A percentile compares a stretch with the other conserved stretches of the same genome.
These are phyloP conservation scores for Picocystis sp. DNA, from an alignment of 163 green algal species.

Conservation along the genomic window DNA sequence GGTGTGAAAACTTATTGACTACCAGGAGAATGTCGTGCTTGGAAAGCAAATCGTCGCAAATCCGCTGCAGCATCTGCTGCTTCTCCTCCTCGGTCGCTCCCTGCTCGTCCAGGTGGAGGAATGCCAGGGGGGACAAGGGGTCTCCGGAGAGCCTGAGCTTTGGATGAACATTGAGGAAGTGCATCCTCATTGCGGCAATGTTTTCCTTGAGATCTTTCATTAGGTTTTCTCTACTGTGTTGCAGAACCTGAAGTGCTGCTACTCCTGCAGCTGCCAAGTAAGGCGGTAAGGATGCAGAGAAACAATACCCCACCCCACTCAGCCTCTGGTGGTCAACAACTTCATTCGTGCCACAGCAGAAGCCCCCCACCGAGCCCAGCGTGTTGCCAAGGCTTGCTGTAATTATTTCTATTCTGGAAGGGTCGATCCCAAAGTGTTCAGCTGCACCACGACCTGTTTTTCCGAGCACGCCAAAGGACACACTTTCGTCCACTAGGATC, in stretches of 20 bases:
- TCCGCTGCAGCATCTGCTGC: background rate
- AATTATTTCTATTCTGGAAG: constrained; percentile 28
- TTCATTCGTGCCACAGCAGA: constrained; percentile 66
- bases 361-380: constrained; percentile 72
- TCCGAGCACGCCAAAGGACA: constrained; percentile 79
- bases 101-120: constrained; percentile 4
- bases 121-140: background rate
- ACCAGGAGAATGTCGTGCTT: too few species aligned
- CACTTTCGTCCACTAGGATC: constrained; percentile 82
- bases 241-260: background rate
- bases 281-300: constrained; percentile 81
- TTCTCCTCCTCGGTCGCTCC: background rate
- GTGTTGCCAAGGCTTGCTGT: constrained; percentile 46
- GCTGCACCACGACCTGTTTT: constrained; percentile 54
- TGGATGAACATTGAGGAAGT: background rate
- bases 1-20: too few species aligned
- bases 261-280: constrained; percentile 58
- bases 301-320: constrained; percentile 72
- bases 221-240: background rate
- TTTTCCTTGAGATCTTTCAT: background rate
- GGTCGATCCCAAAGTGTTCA: constrained; percentile 61
- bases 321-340: constrained; percentile 78
- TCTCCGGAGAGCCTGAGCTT: background rate
- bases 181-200: background rate
- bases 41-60: background rate